Evolutionary conservation across 805 yeast genomes (phyloP).

Genomic region (Saturnispora quitensis): DNA sequence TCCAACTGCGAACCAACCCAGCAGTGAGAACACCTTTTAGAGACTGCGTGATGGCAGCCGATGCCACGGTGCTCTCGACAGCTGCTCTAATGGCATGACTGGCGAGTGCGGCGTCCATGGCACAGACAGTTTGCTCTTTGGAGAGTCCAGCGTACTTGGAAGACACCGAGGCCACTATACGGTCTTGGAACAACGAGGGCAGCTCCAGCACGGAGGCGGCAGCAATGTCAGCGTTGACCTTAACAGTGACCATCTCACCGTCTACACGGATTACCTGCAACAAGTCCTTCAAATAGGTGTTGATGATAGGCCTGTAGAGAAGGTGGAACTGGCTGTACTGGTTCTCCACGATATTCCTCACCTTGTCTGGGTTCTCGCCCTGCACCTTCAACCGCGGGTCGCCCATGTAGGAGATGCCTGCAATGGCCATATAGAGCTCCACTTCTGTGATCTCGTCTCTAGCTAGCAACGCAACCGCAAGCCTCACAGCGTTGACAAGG

Average conservation of each 20-base stretch:
- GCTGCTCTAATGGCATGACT: slow-evolving; percentile 16
- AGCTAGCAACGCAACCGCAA: slow-evolving; percentile 50
- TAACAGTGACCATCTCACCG: slow-evolving; percentile 12
- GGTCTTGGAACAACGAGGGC: slow-evolving; percentile 39
- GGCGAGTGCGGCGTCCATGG: background rate
- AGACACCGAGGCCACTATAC: slow-evolving; percentile 24
- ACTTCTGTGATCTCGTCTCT: slow-evolving; percentile 26
- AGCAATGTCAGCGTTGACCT: slow-evolving; percentile 27
- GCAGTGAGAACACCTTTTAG: slow-evolving; percentile 83
- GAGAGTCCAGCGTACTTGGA: background rate
- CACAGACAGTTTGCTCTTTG: background rate
- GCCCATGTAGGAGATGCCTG: slow-evolving; percentile 78
- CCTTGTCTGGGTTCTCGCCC: slow-evolving; percentile 90
- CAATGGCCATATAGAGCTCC: slow-evolving; percentile 65
- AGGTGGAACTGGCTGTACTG: slow-evolving; percentile 61
- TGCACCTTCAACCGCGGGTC: slow-evolving; percentile 79
- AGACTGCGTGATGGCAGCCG: slow-evolving; percentile 69
- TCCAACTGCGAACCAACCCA: slow-evolving; percentile 60
- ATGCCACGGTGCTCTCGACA: slow-evolving; percentile 48
- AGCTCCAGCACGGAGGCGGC: slow-evolving; percentile 39
- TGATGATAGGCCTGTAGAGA: slow-evolving; percentile 63
- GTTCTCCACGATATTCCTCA: slow-evolving; percentile 71
- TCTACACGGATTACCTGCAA: slow-evolving; percentile 17
- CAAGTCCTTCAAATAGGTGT: slow-evolving; percentile 31
- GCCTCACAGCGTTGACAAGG: slow-evolving; percentile 64